Evolutionary conservation across 371 early-diverging fungal species (phyloP).

Genomic region (Mortierella sp.): DNA sequence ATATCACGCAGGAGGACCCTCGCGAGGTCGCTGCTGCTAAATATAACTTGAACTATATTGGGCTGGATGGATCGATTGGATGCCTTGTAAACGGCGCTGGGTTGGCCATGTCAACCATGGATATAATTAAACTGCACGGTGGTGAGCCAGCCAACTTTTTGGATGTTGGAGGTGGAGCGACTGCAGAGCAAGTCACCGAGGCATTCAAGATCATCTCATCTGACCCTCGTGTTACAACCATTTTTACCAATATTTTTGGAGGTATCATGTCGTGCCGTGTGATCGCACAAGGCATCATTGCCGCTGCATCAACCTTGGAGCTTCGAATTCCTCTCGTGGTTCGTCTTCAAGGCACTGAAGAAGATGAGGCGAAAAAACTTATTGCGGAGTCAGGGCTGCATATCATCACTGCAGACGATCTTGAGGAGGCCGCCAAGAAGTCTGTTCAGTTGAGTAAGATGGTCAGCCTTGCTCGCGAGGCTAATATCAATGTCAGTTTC

Average conservation of each 20-base stretch:
- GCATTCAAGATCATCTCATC: slow-evolving; percentile 98
- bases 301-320: slow-evolving; percentile 91
- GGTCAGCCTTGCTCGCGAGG: slow-evolving; percentile 79
- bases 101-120: slow-evolving; percentile 99
- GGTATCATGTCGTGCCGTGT: slow-evolving; percentile 99
- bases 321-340: slow-evolving; percentile 96
- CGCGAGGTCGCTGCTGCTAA: slow-evolving; percentile 98
- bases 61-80: slow-evolving; percentile 91
- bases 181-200: slow-evolving; percentile 95
- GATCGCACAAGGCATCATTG: slow-evolving; percentile 98
- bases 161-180: slow-evolving; percentile 98
- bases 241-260: slow-evolving; percentile 99
- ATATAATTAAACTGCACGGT: slow-evolving; percentile 98
- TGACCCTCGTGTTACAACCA: slow-evolving; percentile 94
- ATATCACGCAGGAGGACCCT: slow-evolving; percentile 95
- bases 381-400: slow-evolving; percentile 92
- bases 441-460: slow-evolving; percentile 94
- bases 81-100: slow-evolving; percentile 98
- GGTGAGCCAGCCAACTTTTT: slow-evolving; percentile 99
- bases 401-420: slow-evolving; percentile 93
- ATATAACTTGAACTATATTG: slow-evolving; percentile 98
- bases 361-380: slow-evolving; percentile 88
- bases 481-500: slow-evolving; percentile 76
- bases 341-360: slow-evolving; percentile 94
- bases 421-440: slow-evolving; percentile 95